A percentile compares a stretch with the other conserved stretches of the same genome.
phyloP scores from a whole-genome alignment of 305 asterid species.

The Withania somnifera region DNA sequence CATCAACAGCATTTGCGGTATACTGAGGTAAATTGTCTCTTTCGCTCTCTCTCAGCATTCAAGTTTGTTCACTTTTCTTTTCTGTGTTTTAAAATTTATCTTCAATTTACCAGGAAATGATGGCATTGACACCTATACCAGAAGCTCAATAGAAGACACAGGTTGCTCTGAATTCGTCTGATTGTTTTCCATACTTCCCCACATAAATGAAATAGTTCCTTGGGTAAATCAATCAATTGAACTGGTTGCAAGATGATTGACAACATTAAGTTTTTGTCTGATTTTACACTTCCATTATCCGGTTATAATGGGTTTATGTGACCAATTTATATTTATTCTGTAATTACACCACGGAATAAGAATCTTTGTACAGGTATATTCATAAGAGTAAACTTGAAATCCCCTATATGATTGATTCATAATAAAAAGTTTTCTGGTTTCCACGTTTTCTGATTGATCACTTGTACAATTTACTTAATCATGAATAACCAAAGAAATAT shows the following conservation, averaged over 20 bases:
- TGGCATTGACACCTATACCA: slow-evolving; percentile 33
- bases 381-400: not conserved
- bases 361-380: not conserved
- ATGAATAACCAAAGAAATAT: not conserved
- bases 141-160: slow-evolving; percentile 21
- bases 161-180: not conserved
- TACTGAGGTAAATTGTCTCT: slow-evolving; percentile 23
- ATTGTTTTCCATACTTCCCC: not conserved
- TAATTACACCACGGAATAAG: not conserved
- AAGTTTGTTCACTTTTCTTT: not conserved
- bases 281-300: not conserved
- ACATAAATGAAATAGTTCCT: not conserved
- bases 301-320: slow-evolving; percentile 4
- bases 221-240: not conserved
- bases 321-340: not conserved
- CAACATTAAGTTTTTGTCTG: not conserved
- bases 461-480: not conserved
- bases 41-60: not conserved
- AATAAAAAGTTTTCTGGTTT: not conserved
- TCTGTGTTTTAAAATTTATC: not conserved
- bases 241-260: not conserved
- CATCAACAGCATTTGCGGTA: slow-evolving; percentile 22
- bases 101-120: slow-evolving; percentile 28
- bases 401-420: not conserved
- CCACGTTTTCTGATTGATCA: not conserved